Evolutionary conservation across 108 stramenopile species (phyloP).

Genomic region (Cyclotella choctawhatcheeana): DNA sequence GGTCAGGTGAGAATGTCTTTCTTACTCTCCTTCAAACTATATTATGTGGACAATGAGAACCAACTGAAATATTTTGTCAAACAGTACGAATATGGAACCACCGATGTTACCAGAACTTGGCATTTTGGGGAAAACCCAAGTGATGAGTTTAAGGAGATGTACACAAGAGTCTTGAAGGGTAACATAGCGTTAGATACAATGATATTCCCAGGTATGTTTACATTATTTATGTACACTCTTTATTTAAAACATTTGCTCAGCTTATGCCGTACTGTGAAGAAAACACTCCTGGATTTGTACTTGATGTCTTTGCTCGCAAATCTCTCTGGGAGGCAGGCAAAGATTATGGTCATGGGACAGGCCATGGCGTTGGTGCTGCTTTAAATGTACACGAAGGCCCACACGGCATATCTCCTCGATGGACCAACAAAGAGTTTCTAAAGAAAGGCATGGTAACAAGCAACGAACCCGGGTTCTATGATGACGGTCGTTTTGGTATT

Average conservation of each 20-base stretch:
- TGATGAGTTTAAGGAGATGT: slow-evolving; percentile 75
- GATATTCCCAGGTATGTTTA: slow-evolving; percentile 77
- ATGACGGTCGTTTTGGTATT: slow-evolving; percentile 93
- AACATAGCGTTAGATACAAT: slow-evolving; percentile 92
- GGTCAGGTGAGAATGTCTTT: neutral
- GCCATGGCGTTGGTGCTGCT: slow-evolving; percentile 96
- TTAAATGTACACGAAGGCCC: slow-evolving; percentile 99
- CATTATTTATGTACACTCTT: neutral
- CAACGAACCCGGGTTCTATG: slow-evolving; percentile 99
- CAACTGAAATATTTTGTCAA: slow-evolving; percentile 40
- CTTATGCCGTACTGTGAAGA: slow-evolving; percentile 33
- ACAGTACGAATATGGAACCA: slow-evolving; percentile 97
- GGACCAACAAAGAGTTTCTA: slow-evolving; percentile 73
- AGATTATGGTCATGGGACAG: slow-evolving; percentile 98
- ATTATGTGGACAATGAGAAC: neutral
- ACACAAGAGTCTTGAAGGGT: slow-evolving; percentile 96
- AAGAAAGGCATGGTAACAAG: slow-evolving; percentile 96
- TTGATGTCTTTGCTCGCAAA: slow-evolving; percentile 95
- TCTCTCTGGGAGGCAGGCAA: slow-evolving; percentile 89
- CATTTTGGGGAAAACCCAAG: slow-evolving; percentile 89
- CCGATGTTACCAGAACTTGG: slow-evolving; percentile 97
- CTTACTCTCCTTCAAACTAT: too few relatives aligned
- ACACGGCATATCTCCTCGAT: slow-evolving; percentile 73
- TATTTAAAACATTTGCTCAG: neutral
- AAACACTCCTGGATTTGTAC: slow-evolving; percentile 90